Conservation (phyloP, 768 basidiomycete species). For the Cystofilobasidium bisporidii region DNA sequence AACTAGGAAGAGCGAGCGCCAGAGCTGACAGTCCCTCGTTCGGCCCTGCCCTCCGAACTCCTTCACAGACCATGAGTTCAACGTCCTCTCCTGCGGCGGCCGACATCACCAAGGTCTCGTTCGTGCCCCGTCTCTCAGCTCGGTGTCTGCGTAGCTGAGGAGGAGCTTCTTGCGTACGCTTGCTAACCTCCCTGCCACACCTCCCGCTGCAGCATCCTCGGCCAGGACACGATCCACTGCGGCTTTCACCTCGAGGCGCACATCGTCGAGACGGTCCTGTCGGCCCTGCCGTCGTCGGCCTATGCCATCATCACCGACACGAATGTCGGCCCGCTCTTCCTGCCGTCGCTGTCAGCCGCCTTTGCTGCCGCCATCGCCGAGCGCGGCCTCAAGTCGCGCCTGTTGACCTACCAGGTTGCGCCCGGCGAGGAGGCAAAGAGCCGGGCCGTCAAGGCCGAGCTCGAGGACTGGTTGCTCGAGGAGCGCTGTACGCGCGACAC, state of each 20-base stretch:
- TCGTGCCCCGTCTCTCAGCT: background rate
- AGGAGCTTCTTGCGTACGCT: background rate
- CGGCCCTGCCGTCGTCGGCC: slow-evolving; percentile 62
- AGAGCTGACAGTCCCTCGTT: no score
- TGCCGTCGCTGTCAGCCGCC: slow-evolving; percentile 56
- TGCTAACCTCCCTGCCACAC: background rate
- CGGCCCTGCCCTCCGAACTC: background rate
- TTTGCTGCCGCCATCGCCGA: slow-evolving; percentile 46
- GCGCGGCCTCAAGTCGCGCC: slow-evolving; percentile 46
- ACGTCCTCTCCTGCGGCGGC: slow-evolving; percentile 5
- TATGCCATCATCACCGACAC: slow-evolving; percentile 92
- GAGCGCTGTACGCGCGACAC: slow-evolving; percentile 87
- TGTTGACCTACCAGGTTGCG: slow-evolving; percentile 65
- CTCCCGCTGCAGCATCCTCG: slow-evolving; percentile 49
- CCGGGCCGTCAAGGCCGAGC: slow-evolving; percentile 77
- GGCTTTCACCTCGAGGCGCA: slow-evolving; percentile 87
- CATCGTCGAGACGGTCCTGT: slow-evolving; percentile 54
- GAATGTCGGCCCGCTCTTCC: slow-evolving; percentile 72
- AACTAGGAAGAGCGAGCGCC: no score
- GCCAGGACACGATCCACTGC: slow-evolving; percentile 78
- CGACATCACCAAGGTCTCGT: slow-evolving; percentile 27
- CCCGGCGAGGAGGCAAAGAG: slow-evolving; percentile 93
- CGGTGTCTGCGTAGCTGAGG: no score
- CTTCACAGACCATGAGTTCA: slow-evolving; percentile 8
- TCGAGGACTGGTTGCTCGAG: slow-evolving; percentile 84